These are phyloP conservation scores for Magnusiomyces paraingens DNA, from an alignment of 1,139 yeast species.

Conservation along the genomic window DNA sequence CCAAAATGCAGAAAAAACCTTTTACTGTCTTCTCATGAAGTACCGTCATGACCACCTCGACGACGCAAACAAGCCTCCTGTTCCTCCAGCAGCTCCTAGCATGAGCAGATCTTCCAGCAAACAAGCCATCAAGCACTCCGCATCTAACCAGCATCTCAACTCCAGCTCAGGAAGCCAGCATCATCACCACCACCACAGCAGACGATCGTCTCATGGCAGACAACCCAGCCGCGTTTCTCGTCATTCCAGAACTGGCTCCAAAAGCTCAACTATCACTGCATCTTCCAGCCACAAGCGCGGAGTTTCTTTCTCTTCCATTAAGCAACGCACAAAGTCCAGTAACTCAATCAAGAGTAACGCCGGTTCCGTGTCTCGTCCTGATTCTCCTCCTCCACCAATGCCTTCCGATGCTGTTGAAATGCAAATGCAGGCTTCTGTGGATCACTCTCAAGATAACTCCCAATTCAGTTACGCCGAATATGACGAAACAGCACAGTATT, in stretches of 20 bases:
- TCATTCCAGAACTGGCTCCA: conserved; percentile 7
- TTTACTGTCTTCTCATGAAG: conserved; percentile 73
- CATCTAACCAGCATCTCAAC: background rate
- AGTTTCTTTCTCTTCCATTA: conserved; percentile 6
- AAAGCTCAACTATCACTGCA: conserved; percentile 7
- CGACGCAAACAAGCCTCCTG: conserved; percentile 2
- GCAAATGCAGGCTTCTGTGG: background rate
- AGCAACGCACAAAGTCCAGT: conserved; percentile 5
- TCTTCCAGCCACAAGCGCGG: conserved; percentile 8
- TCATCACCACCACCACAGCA: background rate
- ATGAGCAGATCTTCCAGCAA: background rate
- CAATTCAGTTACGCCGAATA: too few relatives aligned
- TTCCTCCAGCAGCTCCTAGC: background rate
- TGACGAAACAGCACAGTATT: background rate
- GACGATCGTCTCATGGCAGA: conserved; percentile 10
- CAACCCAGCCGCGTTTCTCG: conserved; percentile 2
- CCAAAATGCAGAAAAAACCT: conserved; percentile 79
- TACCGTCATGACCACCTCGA: conserved; percentile 70
- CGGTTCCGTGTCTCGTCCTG: background rate
- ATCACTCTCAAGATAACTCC: too few relatives aligned
- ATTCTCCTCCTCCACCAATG: conserved; percentile 14
- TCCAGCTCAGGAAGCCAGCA: too few relatives aligned
- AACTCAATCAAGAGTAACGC: conserved; percentile 2
- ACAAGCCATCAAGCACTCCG: background rate
- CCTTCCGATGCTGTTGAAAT: conserved; percentile 14